Conservation (phyloP, 176 grass and related monocot genomes). For the Neostapfia colusana region DNA sequence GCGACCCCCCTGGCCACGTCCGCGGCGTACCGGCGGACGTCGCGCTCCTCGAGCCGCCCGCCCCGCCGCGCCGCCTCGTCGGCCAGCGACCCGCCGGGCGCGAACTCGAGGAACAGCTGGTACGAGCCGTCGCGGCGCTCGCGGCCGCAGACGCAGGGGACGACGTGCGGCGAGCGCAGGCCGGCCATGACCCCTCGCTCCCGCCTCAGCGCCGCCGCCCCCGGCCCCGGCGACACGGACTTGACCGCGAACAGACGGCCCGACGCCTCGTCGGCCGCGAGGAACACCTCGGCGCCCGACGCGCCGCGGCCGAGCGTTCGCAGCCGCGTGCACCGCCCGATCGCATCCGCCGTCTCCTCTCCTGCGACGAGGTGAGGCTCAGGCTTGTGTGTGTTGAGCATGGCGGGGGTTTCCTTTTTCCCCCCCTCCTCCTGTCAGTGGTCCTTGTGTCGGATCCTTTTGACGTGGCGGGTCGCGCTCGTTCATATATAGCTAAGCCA, state of each 20-base stretch:
- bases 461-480: background rate
- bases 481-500: slow-evolving; percentile 7
- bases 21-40: background rate
- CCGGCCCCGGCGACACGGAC: background rate
- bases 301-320: slow-evolving; percentile 60
- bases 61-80: slow-evolving; percentile 39
- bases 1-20: slow-evolving; percentile 55
- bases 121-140: slow-evolving; percentile 15
- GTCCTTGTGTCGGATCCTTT: background rate
- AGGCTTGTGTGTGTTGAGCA: no score
- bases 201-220: slow-evolving; percentile 18
- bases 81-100: slow-evolving; percentile 67
- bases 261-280: slow-evolving; percentile 28
- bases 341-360: background rate
- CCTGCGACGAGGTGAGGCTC: background rate
- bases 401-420: slow-evolving; percentile 20
- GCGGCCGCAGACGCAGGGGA: slow-evolving; percentile 60
- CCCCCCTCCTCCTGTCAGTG: no score
- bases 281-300: slow-evolving; percentile 64
- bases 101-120: slow-evolving; percentile 67
- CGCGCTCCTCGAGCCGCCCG: slow-evolving; percentile 43
- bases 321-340: slow-evolving; percentile 45
- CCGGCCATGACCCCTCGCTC: slow-evolving; percentile 42
- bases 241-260: slow-evolving; percentile 68
- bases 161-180: slow-evolving; percentile 51